Conservation (phyloP, 345 rosid genomes). For the Salix brachista region DNA sequence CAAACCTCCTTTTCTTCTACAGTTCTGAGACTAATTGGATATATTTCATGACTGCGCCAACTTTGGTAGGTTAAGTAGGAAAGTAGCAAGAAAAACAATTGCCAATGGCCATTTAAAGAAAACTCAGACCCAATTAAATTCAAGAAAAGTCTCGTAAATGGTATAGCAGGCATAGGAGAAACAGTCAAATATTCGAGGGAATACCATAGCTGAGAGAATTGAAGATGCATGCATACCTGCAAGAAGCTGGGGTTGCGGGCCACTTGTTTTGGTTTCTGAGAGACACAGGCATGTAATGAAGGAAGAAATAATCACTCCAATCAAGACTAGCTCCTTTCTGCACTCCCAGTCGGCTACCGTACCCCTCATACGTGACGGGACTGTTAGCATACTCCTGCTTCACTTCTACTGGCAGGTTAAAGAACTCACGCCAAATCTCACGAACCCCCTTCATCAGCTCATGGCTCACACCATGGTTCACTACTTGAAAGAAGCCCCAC, state of each 20-base stretch:
- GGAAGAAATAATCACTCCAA: slow-evolving; percentile 37
- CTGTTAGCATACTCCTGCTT: slow-evolving; percentile 26
- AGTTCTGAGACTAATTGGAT: not conserved
- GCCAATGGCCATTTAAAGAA: not conserved
- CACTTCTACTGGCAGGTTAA: slow-evolving; percentile 14
- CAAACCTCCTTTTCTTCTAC: not conserved
- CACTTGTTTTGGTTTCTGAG: slow-evolving; percentile 16
- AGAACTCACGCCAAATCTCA: slow-evolving; percentile 29
- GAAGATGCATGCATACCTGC: slow-evolving; percentile 11
- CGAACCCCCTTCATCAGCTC: slow-evolving; percentile 16
- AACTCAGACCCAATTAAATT: not conserved
- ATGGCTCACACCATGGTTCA: slow-evolving; percentile 25
- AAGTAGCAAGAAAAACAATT: not conserved
- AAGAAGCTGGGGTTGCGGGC: slow-evolving; percentile 18
- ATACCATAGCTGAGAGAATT: not conserved
- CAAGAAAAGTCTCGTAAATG: not conserved
- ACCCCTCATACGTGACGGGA: slow-evolving; percentile 28
- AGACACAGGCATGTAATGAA: slow-evolving; percentile 18
- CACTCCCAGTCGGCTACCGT: slow-evolving; percentile 32
- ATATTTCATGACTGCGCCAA: not conserved
- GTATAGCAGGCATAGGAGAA: not conserved
- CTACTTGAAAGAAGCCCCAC: slow-evolving; percentile 35
- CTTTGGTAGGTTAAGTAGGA: not conserved
- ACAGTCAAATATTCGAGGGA: not conserved
- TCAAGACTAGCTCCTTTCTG: slow-evolving; percentile 27